Evolutionary conservation across 1,139 yeast genomes (phyloP).

Genomic region (Oligophagozyma castellii): DNA sequence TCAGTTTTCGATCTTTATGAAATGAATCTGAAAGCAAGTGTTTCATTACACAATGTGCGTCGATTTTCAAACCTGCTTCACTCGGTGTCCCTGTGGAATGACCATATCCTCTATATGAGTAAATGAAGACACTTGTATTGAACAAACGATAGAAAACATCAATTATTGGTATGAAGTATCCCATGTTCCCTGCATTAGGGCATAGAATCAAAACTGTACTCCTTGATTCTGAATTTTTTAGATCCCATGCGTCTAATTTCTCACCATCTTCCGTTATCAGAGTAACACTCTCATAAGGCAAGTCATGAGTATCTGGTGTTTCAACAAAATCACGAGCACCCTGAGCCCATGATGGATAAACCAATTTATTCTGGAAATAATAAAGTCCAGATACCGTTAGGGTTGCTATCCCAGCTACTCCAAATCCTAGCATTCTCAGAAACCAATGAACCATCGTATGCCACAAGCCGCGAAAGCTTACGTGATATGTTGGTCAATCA

Average conservation of each 20-base stretch:
- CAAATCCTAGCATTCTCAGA: conserved; percentile 24
- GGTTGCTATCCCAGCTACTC: conserved; percentile 19
- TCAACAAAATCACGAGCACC: conserved; percentile 66
- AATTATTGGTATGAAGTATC: conserved; percentile 79
- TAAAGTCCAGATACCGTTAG: conserved; percentile 44
- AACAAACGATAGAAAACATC: conserved; percentile 50
- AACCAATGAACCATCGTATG: too few species aligned
- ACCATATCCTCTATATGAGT: conserved; percentile 91
- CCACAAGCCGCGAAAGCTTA: too few species aligned
- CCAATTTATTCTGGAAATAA: conserved; percentile 50
- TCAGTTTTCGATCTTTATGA: conserved; percentile 35
- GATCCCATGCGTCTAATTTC: conserved; percentile 37
- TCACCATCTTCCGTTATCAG: conserved; percentile 59
- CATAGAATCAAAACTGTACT: conserved; percentile 65
- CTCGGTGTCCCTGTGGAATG: conserved; percentile 63
- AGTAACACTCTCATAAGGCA: conserved; percentile 53
- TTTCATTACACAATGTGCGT: conserved; percentile 62
- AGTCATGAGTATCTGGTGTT: conserved; percentile 58
- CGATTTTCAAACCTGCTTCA: conserved; percentile 70
- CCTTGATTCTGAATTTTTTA: conserved; percentile 28
- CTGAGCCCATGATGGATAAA: conserved; percentile 74
- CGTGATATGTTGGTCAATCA: too few species aligned
- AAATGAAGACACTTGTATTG: conserved; percentile 68
- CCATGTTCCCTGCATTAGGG: conserved; percentile 96
- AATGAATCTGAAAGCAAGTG: conserved; percentile 42